A percentile compares a stretch with the other conserved stretches of the same genome.
phyloP scores from a whole-genome alignment of 73 alveolate genomes.

The Tetrahymena borealis region DNA sequence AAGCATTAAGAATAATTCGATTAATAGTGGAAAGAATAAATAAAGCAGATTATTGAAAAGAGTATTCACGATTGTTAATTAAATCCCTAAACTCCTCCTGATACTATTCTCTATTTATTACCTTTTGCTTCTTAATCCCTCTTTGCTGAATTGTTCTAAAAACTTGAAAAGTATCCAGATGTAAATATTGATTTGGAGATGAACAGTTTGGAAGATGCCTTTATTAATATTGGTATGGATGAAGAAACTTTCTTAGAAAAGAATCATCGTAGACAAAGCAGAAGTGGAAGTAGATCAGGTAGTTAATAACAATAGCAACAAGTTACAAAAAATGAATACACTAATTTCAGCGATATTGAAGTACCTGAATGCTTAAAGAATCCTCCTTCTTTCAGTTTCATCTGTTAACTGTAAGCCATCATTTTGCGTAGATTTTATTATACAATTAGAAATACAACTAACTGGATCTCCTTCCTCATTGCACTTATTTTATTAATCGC shows the following conservation, averaged over 20 bases:
- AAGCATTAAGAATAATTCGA: conserved; percentile 27
- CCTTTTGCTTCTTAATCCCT: conserved; percentile 43
- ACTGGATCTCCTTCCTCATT: conserved; percentile 18
- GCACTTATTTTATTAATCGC: neutral
- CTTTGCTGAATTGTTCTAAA: conserved; percentile 49
- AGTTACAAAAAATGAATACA: neutral
- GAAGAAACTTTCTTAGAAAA: conserved; percentile 13
- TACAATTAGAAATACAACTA: conserved; percentile 22
- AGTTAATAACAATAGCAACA: neutral
- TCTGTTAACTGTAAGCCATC: conserved; percentile 7
- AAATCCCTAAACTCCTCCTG: conserved; percentile 22
- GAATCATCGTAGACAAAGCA: neutral
- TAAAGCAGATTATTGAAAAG: conserved; percentile 3
- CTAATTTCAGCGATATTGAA: conserved; percentile 15
- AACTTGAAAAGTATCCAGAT: conserved; percentile 33
- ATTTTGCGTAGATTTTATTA: conserved; percentile 6
- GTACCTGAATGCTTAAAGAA: conserved; percentile 23
- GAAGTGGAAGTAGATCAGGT: neutral
- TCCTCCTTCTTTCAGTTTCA: conserved; percentile 17
- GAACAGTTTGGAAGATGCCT: conserved; percentile 96
- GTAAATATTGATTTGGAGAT: conserved; percentile 63
- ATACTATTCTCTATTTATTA: conserved; percentile 49
- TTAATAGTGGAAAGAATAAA: conserved; percentile 3
- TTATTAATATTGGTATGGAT: conserved; percentile 84
- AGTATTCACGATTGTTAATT: conserved; percentile 22